Percentiles rank a stretch among this genome's conserved stretches.
Conservation (phyloP, 2,329 filamentous ascomycete genomes). For the Xylariaceae sp. region DNA sequence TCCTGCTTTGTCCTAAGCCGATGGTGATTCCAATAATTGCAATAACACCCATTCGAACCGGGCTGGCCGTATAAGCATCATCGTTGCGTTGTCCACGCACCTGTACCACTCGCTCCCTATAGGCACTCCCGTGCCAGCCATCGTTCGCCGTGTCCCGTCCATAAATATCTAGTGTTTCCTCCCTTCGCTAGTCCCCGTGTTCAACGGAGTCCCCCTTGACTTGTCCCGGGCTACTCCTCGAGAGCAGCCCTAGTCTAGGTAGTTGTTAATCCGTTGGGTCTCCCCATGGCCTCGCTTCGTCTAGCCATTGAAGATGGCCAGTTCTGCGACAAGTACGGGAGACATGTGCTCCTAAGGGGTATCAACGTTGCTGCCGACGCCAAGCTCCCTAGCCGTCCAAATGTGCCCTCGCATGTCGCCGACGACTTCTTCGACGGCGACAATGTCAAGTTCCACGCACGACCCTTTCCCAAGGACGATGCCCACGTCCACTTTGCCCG, state of each 20-base stretch:
- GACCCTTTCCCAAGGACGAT: constrained; percentile 79
- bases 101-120: background rate
- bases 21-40: background rate
- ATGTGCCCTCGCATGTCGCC: constrained; percentile 73
- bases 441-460: constrained; percentile 79
- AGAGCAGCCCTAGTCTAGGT: background rate
- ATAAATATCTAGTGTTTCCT: background rate
- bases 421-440: constrained; percentile 90
- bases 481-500: constrained; percentile 83
- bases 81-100: background rate
- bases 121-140: background rate
- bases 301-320: constrained; percentile 79
- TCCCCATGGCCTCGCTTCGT: constrained; percentile 65
- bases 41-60: background rate
- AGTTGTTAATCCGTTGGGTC: background rate
- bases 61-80: background rate
- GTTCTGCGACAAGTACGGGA: constrained; percentile 76
- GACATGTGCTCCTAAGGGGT: constrained; percentile 83
- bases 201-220: background rate
- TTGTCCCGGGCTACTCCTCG: background rate
- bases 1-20: background rate
- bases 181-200: background rate
- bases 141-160: background rate
- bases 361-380: constrained; percentile 91
- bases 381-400: constrained; percentile 79